Evolutionary conservation across 2,329 filamentous ascomycete species (phyloP).

Genomic region (Fusarium succisae): DNA sequence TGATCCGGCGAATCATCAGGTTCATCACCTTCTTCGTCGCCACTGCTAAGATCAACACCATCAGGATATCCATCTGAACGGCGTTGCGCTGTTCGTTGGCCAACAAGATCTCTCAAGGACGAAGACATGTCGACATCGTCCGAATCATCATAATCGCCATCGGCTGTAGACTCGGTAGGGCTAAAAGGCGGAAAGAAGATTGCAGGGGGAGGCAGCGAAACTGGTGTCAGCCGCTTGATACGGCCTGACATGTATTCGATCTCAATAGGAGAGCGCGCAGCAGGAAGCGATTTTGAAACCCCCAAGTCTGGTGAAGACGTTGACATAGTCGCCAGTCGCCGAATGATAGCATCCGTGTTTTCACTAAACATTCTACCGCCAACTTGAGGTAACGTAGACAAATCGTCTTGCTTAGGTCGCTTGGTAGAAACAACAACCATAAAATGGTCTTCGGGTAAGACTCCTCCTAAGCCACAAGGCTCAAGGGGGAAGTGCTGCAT

Average conservation of each 20-base stretch:
- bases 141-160: slow-evolving; percentile 43
- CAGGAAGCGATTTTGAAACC: neutral
- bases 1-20: slow-evolving; percentile 47
- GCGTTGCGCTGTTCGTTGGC: slow-evolving; percentile 48
- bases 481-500: slow-evolving; percentile 56
- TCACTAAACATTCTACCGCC: slow-evolving; percentile 38
- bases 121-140: slow-evolving; percentile 44
- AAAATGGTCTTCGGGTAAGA: slow-evolving; percentile 72
- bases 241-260: slow-evolving; percentile 58
- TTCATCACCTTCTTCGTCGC: slow-evolving; percentile 54
- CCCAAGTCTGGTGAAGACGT: slow-evolving; percentile 48
- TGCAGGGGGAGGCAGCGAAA: slow-evolving; percentile 61
- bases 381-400: neutral
- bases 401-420: slow-evolving; percentile 48
- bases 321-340: slow-evolving; percentile 54
- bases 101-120: slow-evolving; percentile 46
- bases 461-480: slow-evolving; percentile 67
- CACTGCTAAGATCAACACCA: slow-evolving; percentile 52
- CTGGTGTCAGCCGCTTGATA: slow-evolving; percentile 56
- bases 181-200: slow-evolving; percentile 62
- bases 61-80: slow-evolving; percentile 55
- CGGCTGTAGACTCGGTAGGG: slow-evolving; percentile 49
- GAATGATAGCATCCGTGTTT: slow-evolving; percentile 53
- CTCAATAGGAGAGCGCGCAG: slow-evolving; percentile 40
- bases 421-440: slow-evolving; percentile 63